A percentile compares a stretch with the other conserved stretches of the same genome.
phyloP scores from a whole-genome alignment of 179 eudicot genomes.

The Pouteria campechiana region DNA sequence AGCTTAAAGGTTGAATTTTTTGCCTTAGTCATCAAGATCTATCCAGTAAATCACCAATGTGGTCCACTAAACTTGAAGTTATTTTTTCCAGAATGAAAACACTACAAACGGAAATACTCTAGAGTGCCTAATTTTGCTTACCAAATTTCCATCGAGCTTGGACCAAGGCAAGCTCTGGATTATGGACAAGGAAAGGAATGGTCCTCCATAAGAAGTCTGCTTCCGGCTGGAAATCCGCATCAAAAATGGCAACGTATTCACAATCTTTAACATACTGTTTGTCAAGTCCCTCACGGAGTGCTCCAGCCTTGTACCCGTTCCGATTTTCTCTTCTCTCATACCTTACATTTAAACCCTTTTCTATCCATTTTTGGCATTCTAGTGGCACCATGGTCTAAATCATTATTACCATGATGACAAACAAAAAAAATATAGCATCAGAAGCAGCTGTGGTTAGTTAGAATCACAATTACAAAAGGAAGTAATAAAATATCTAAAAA shows the following conservation, averaged over 20 bases:
- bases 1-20: too few species aligned
- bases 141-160: conserved; percentile 55
- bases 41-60: too few species aligned
- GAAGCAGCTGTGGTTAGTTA: too few species aligned
- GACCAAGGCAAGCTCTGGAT: conserved; percentile 36
- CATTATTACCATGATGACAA: too few species aligned
- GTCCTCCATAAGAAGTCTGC: conserved; percentile 34
- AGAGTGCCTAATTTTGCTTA: too few species aligned
- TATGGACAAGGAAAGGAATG: conserved; percentile 33
- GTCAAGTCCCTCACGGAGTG: conserved; percentile 33
- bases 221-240: conserved; percentile 45
- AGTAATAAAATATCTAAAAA: too few species aligned
- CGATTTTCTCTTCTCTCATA: conserved; percentile 37
- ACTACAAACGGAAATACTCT: too few species aligned
- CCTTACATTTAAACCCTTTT: conserved; percentile 26
- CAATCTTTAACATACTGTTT: conserved; percentile 32
- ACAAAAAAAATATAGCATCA: too few species aligned
- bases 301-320: conserved; percentile 45
- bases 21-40: too few species aligned
- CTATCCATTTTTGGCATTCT: conserved; percentile 32
- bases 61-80: too few species aligned
- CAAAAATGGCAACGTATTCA: conserved; percentile 34
- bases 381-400: conserved; percentile 29
- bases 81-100: too few species aligned
- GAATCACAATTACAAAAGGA: too few species aligned